These are phyloP conservation scores for Filosporella fistucella DNA, from an alignment of 495 filamentous ascomycete species.

Conservation along the genomic window DNA sequence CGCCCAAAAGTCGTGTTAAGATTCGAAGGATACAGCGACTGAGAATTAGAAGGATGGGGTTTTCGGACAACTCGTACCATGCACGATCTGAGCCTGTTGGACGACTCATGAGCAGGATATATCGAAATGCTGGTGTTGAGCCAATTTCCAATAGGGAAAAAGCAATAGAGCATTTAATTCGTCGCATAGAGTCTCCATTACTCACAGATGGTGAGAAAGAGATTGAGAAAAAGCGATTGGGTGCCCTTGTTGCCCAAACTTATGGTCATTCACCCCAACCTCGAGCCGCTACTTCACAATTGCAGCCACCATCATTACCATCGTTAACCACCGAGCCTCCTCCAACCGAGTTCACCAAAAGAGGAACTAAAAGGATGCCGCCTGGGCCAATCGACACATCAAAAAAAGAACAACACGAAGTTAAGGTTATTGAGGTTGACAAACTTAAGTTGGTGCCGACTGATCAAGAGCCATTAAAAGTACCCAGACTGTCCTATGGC, in stretches of 20 bases:
- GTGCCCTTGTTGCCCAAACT: no score
- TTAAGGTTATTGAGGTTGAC: conserved; percentile 24
- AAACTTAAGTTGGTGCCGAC: conserved; percentile 36
- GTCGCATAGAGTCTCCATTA: neutral
- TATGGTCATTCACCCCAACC: neutral
- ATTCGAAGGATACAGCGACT: no score
- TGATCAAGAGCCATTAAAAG: conserved; percentile 47
- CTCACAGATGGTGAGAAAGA: neutral
- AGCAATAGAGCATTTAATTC: neutral
- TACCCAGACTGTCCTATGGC: conserved; percentile 71
- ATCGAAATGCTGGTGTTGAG: no score
- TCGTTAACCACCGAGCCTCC: neutral
- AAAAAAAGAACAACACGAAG: conserved; percentile 9
- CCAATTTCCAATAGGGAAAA: no score
- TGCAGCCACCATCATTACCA: neutral
- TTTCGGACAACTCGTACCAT: no score
- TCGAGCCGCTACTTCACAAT: neutral
- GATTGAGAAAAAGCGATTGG: neutral
- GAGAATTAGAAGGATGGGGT: no score
- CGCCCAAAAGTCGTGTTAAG: no score
- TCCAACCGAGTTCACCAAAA: neutral
- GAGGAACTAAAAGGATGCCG: neutral
- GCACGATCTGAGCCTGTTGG: no score
- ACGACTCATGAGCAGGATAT: no score
- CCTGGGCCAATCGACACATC: neutral